These are phyloP conservation scores for Apiosordaria backusii DNA, from an alignment of 495 filamentous ascomycete genomes.

Conservation along the genomic window DNA sequence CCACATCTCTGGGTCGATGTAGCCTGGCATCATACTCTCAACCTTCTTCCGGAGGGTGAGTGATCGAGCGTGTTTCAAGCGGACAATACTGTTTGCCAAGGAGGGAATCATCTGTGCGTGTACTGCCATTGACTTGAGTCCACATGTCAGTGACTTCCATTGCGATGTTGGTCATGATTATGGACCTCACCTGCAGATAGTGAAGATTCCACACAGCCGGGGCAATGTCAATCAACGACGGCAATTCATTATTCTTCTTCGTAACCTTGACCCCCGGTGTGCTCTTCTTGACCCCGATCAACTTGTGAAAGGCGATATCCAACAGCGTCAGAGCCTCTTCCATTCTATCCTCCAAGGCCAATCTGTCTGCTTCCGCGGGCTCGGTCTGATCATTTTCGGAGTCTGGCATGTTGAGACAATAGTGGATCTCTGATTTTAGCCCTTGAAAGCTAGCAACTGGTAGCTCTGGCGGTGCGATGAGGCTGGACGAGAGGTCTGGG, in stretches of 20 bases:
- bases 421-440: slow-evolving; percentile 26
- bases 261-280: slow-evolving; percentile 23
- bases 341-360: slow-evolving; percentile 9
- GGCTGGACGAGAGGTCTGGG: slow-evolving; percentile 27
- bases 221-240: slow-evolving; percentile 41
- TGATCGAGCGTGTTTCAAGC: slow-evolving; percentile 26
- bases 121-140: slow-evolving; percentile 25
- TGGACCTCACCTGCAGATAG: slow-evolving; percentile 35
- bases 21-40: not conserved
- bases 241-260: slow-evolving; percentile 14
- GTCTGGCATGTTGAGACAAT: slow-evolving; percentile 6
- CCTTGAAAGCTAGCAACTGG: slow-evolving; percentile 33
- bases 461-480: slow-evolving; percentile 21
- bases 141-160: not conserved
- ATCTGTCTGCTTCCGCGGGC: not conserved
- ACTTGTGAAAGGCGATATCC: slow-evolving; percentile 34
- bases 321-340: slow-evolving; percentile 28
- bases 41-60: slow-evolving; percentile 27
- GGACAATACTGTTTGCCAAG: slow-evolving; percentile 24
- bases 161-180: not conserved
- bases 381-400: not conserved
- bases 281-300: slow-evolving; percentile 31
- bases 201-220: slow-evolving; percentile 45
- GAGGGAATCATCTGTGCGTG: slow-evolving; percentile 23
- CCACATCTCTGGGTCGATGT: not conserved